Evolutionary conservation across 192 early-diverging fungal species (phyloP), one percentile per base, ranked within the genome.

Genomic region (Cladochytrium replicatum): DNA sequence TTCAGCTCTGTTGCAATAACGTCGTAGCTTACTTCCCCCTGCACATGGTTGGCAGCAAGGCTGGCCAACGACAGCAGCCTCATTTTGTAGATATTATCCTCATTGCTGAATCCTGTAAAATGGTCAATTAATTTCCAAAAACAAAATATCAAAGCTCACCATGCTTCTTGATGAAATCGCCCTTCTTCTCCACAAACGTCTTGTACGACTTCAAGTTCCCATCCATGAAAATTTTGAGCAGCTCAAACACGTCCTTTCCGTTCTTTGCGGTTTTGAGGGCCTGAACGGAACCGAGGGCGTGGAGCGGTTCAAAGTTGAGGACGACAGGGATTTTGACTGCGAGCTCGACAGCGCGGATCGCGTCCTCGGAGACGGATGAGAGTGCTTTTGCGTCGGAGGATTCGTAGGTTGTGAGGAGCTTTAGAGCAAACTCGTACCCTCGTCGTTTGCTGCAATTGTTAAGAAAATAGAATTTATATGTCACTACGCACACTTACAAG

Each of bases 21-120:
- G 41, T 55, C 46, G 61, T 91, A 93, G 30, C 79, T 63, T 56
- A 97, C 67, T 41, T 76, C 75, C 29, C 52, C 46, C 41, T 79
- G 60, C 31, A 91, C 64, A 45, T 82, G 71, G 30, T 71, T 70
- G 4, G 85, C 84, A 7, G 83, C 87, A 22, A 92, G 60, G 17
- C 78, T 77, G 1, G 87, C 84, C 40, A 97, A 62, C 0, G 85
- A 80, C 43, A 97, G 68, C 26, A 93, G 68, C 22, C 90, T 79
- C 63, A 97, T 90, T 75, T 97, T 97, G 50, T 63, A 64, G 19
- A 75, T 38, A 28, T 77, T 78, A 43, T 69, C 73, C 37, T 82
- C 81, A 37, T 57, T 59, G 37, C 41, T 38, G 2, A 72, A 53
- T 9, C 48, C 56, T 58, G 40, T 1, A 3, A 0, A 52, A 5